These are phyloP conservation scores for Withania somnifera DNA, from an alignment of 305 asterid genomes.

Conservation along the genomic window DNA sequence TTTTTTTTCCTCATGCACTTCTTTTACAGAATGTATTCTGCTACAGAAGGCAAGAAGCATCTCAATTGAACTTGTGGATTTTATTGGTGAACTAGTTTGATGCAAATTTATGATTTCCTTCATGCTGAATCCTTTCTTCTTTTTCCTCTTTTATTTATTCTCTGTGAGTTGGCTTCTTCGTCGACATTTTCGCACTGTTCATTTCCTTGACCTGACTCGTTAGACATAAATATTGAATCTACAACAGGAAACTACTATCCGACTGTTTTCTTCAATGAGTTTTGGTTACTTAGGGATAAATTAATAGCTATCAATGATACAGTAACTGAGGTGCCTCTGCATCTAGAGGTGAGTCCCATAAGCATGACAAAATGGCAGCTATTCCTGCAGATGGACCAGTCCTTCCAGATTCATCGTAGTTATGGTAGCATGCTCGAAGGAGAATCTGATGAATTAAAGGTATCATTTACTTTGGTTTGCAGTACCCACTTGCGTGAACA, in stretches of 20 bases:
- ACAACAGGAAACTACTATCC: conserved; percentile 82
- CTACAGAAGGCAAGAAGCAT: neutral
- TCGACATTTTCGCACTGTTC: neutral
- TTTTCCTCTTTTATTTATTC: neutral
- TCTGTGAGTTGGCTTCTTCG: neutral
- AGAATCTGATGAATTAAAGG: conserved; percentile 98
- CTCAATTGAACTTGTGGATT: neutral
- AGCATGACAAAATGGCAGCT: conserved; percentile 99
- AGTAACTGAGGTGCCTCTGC: conserved; percentile 64
- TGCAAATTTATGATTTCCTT: neutral
- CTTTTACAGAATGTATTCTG: neutral
- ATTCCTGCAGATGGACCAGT: conserved; percentile 91
- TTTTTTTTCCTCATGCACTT: neutral
- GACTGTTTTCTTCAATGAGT: conserved; percentile 75
- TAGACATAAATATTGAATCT: conserved; percentile 65
- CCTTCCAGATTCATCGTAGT: conserved; percentile 88
- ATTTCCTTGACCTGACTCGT: conserved; percentile 41
- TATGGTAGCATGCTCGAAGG: conserved; percentile 99
- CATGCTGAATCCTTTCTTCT: neutral
- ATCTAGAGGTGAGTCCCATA: conserved; percentile 86
- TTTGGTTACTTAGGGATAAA: conserved; percentile 92
- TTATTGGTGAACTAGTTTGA: neutral
- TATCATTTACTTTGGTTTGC: conserved; percentile 13
- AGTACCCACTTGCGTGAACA: neutral
- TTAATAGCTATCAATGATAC: conserved; percentile 67